A percentile compares a stretch with the other conserved stretches of the same genome.
phyloP scores from a whole-genome alignment of 2,329 filamentous ascomycete genomes.

The Calonectria honghensis region DNA sequence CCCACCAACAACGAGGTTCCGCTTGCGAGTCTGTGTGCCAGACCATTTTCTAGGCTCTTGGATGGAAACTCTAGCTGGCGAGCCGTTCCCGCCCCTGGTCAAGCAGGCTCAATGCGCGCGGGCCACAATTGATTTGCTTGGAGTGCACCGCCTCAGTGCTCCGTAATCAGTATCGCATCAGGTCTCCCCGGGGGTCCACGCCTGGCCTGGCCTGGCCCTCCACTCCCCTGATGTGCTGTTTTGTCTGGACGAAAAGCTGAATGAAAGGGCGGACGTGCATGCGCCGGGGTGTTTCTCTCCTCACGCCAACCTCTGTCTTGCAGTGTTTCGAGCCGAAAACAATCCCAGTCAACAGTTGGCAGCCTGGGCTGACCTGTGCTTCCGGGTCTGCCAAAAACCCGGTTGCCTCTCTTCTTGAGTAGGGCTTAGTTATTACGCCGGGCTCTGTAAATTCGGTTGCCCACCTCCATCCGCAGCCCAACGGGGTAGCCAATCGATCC shows the following conservation, averaged over 20 bases:
- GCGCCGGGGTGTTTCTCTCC: constrained; percentile 26
- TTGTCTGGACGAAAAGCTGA: constrained; percentile 26
- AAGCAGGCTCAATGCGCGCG: constrained; percentile 3
- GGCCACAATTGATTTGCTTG: constrained; percentile 24
- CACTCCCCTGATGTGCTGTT: constrained; percentile 25
- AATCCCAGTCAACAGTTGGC: constrained; percentile 4
- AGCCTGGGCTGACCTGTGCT: constrained; percentile 31
- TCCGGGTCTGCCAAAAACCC: constrained; percentile 3
- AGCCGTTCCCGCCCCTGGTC: constrained; percentile 37
- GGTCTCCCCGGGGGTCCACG: constrained; percentile 29
- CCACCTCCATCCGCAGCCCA: not conserved
- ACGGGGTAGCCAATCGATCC: constrained; percentile 6
- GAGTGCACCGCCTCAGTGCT: constrained; percentile 32
- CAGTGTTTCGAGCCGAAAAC: constrained; percentile 30
- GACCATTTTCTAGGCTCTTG: constrained; percentile 21
- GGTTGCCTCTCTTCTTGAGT: constrained; percentile 3
- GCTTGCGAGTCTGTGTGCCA: constrained; percentile 27
- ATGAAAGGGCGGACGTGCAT: constrained; percentile 35
- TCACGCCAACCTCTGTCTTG: constrained; percentile 32
- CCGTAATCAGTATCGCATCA: constrained; percentile 30
- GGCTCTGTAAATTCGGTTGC: not conserved
- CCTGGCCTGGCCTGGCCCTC: constrained; percentile 22
- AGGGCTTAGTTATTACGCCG: not conserved
- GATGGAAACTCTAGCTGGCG: constrained; percentile 32
- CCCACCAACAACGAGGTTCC: constrained; percentile 20